phyloP scores from a whole-genome alignment of 352 stramenopile species.

The Albugo laibachii region DNA sequence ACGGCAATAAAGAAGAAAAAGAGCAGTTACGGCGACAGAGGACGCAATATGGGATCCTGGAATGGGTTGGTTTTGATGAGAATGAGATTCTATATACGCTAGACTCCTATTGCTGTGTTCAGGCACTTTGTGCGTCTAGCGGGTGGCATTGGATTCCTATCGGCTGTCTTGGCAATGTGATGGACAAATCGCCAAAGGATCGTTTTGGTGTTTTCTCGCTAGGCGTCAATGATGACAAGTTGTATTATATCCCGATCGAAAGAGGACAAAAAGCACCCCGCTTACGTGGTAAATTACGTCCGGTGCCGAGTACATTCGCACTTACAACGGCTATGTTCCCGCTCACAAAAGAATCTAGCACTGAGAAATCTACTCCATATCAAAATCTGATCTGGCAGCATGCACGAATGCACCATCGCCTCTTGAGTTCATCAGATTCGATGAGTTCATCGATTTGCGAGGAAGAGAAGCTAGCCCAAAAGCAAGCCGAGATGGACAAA shows the following conservation, averaged over 20 bases:
- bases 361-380: constrained; percentile 14
- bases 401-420: too few relatives aligned
- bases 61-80: constrained; percentile 66
- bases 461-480: constrained; percentile 21
- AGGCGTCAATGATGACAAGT: constrained; percentile 43
- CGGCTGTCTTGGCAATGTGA: constrained; percentile 31
- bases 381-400: too few relatives aligned
- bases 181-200: constrained; percentile 7
- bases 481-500: constrained; percentile 73
- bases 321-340: constrained; percentile 36
- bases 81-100: constrained; percentile 44
- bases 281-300: constrained; percentile 46
- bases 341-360: constrained; percentile 12
- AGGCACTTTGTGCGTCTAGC: constrained; percentile 27
- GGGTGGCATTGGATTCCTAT: constrained; percentile 59
- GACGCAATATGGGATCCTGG: constrained; percentile 29
- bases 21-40: constrained; percentile 12
- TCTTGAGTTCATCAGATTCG: too few relatives aligned
- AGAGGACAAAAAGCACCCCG: constrained; percentile 17
- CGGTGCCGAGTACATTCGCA: constrained; percentile 41
- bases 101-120: constrained; percentile 39
- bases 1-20: not conserved
- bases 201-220: constrained; percentile 26
- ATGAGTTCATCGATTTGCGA: constrained; percentile 1
- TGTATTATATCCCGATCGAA: constrained; percentile 57